Evolutionary conservation across 192 early-diverging fungal genomes (phyloP), one percentile per base, ranked within the genome.

Genomic region (Pilobolus umbonatus): DNA sequence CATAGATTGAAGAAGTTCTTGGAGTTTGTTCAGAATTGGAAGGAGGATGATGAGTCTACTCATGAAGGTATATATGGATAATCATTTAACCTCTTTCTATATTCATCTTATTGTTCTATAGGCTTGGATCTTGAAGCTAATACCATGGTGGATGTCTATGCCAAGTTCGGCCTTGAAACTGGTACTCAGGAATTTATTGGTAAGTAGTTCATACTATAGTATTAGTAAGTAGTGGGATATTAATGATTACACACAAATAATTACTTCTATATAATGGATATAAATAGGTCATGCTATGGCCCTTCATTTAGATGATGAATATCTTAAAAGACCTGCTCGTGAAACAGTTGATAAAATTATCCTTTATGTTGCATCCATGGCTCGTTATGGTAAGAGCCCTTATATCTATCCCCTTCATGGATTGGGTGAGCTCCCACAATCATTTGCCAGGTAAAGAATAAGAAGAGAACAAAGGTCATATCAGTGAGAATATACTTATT

Each of bases 401-500:
- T 99, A 98, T 76, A 94, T 99, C 67, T 99, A 99, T 76, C 98
- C 96, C 58, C 78, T 94, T 61, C 96, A 96, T 61, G 98, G 98
- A 46, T 81, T 99, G 49, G 96, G 96, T 56, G 98, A 99, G 64
- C 75, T 99, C 30, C 96, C 98, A 40, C 98, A 99, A 77, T 87
- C 91, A 28, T 99, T 99, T 81, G 95, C 98, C 56, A 80, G 83
- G 82, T 80, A 80, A 52, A 56, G 48, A 36, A 24, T 30, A n/a
- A 38, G 9, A 24, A 58, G n/a, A 21, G 26, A 29, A 55, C 6
- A 22, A 17, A 5, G 8, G 3, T 4, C 22, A 4, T 46, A 24
- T 24, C 2, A 2, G 10, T n/a, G n/a, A n/a, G n/a, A n/a, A n/a
- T n/a, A n/a, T n/a, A n/a, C n/a, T n/a, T n/a, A n/a, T n/a, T n/a